Percentiles rank a stretch among this genome's conserved stretches.
Evolutionary conservation across 177 flowering plant genomes (phyloP).

Genomic region (Vitis hybrid): DNA sequence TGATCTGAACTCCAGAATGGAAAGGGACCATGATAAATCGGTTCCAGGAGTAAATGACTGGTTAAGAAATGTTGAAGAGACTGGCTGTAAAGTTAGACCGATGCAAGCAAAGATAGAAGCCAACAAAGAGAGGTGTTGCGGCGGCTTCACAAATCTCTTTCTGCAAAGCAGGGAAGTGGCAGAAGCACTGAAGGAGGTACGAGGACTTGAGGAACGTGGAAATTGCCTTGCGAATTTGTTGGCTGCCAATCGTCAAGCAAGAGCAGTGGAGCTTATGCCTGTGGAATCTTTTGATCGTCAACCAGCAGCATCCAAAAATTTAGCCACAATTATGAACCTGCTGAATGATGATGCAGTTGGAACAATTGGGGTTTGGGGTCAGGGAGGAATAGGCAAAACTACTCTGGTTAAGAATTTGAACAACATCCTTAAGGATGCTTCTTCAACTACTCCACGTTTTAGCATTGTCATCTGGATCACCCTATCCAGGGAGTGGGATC

Average conservation of each 20-base stretch:
- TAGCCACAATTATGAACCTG: slow-evolving; percentile 1
- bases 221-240: no score
- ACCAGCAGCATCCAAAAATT: neutral
- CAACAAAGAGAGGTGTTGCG: no score
- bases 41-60: no score
- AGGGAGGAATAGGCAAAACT: slow-evolving; percentile 32
- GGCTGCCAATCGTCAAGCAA: neutral
- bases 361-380: slow-evolving; percentile 23
- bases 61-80: no score
- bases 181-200: no score
- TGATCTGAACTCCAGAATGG: neutral
- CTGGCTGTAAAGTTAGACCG: no score
- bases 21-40: no score
- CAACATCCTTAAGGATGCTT: slow-evolving; percentile 11
- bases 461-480: slow-evolving; percentile 13
- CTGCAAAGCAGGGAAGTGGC: no score
- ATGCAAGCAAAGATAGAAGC: no score
- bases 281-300: slow-evolving; percentile 12
- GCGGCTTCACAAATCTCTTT: no score
- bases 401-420: slow-evolving; percentile 18
- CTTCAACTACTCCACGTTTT: slow-evolving; percentile 7
- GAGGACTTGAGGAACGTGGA: no score
- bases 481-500: neutral
- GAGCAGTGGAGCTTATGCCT: slow-evolving; percentile 15
- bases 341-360: neutral